Evolutionary conservation across 2,329 filamentous ascomycete genomes (phyloP).

Genomic region (Kalaharituber pfeilii): DNA sequence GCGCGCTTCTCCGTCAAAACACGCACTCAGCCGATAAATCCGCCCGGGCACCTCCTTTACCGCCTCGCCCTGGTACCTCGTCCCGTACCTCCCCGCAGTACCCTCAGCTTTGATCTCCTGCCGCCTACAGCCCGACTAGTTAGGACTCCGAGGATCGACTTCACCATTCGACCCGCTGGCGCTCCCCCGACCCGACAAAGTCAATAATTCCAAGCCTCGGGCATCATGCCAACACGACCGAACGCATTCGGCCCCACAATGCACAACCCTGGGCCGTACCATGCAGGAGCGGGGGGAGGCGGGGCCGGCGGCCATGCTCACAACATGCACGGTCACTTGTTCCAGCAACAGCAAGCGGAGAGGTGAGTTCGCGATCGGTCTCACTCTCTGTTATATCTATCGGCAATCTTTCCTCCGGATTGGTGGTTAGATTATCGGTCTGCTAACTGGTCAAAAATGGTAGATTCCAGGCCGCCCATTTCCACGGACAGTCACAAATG

Average conservation of each 20-base stretch:
- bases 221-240: background rate
- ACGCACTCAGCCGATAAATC: too few species aligned
- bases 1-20: too few species aligned
- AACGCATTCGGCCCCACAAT: conserved; percentile 1
- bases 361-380: background rate
- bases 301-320: background rate
- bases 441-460: background rate
- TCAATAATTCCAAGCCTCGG: background rate
- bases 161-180: too few species aligned
- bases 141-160: too few species aligned
- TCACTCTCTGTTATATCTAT: background rate
- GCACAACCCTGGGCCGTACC: background rate
- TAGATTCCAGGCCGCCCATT: conserved; percentile 1
- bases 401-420: background rate
- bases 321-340: background rate
- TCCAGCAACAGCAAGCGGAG: background rate
- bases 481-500: conserved; percentile 1
- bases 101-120: too few species aligned
- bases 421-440: background rate
- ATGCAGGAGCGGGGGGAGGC: background rate
- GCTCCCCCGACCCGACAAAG: background rate
- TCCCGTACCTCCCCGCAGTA: too few species aligned
- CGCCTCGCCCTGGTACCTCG: too few species aligned
- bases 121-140: too few species aligned
- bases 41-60: too few species aligned